These are phyloP conservation scores for Meyerozyma carpophila DNA, from an alignment of 1,139 yeast species.

Conservation along the genomic window DNA sequence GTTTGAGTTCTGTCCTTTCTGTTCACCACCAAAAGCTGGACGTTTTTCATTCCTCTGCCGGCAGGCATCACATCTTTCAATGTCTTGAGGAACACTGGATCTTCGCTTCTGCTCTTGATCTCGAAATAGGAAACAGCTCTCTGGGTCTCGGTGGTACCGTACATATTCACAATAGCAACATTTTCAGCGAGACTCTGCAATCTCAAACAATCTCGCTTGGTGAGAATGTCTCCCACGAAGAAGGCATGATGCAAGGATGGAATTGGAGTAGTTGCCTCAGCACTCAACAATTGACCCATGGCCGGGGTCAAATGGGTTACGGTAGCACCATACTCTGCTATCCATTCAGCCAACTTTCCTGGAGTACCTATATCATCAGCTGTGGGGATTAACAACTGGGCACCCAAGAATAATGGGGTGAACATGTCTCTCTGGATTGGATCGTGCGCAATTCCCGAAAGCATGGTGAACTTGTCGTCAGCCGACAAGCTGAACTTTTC, in stretches of 20 bases:
- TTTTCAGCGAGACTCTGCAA: conserved; percentile 88
- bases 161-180: conserved; percentile 92
- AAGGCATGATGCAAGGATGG: conserved; percentile 91
- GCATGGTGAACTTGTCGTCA: conserved; percentile 90
- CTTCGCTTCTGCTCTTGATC: conserved; percentile 66
- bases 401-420: conserved; percentile 95
- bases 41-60: conserved; percentile 95
- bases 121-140: conserved; percentile 94
- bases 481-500: conserved; percentile 70
- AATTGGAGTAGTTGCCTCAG: conserved; percentile 90
- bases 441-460: conserved; percentile 98
- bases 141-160: conserved; percentile 99
- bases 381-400: conserved; percentile 87
- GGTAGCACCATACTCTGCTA: conserved; percentile 84
- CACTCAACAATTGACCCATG: conserved; percentile 95
- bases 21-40: conserved; percentile 89
- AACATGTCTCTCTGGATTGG: conserved; percentile 99
- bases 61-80: conserved; percentile 98
- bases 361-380: conserved; percentile 98
- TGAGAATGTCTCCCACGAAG: conserved; percentile 95
- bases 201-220: conserved; percentile 93
- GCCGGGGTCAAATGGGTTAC: conserved; percentile 98
- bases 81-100: conserved; percentile 69
- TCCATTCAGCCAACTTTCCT: conserved; percentile 95
- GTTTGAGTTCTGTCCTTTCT: conserved; percentile 81